Percentiles rank a stretch among this genome's conserved stretches.
These are phyloP conservation scores for Stramenopiles sp. DNA, from an alignment of 352 stramenopile species.

Conservation along the genomic window DNA sequence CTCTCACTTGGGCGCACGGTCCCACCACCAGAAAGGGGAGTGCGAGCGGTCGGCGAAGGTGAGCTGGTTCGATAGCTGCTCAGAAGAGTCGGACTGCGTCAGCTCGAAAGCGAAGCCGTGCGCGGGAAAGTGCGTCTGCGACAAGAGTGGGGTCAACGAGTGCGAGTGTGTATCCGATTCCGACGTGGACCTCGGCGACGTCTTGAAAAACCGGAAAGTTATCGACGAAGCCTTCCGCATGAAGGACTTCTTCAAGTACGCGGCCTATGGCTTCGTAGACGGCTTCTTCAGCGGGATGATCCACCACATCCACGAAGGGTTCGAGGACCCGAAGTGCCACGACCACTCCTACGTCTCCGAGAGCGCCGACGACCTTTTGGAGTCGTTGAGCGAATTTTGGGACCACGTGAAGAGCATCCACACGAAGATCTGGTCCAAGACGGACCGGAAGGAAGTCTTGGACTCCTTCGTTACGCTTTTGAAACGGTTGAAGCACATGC, in stretches of 20 bases:
- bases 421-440: background rate
- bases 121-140: background rate
- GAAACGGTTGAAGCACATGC: background rate
- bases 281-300: background rate
- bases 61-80: too few relatives aligned
- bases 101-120: background rate
- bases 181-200: background rate
- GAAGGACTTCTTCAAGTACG: background rate
- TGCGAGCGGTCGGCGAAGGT: too few relatives aligned
- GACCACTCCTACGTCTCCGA: background rate
- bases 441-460: background rate
- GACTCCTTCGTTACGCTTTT: background rate
- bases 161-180: constrained; percentile 13
- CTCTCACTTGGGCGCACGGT: too few relatives aligned
- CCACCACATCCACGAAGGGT: background rate
- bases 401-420: background rate
- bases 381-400: background rate
- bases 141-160: background rate
- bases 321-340: background rate
- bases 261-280: background rate
- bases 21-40: too few relatives aligned
- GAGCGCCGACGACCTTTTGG: background rate
- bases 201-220: background rate
- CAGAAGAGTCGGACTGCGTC: background rate
- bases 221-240: background rate